Evolutionary conservation across 805 yeast species (phyloP).

Genomic region (Komagataella ulmi): DNA sequence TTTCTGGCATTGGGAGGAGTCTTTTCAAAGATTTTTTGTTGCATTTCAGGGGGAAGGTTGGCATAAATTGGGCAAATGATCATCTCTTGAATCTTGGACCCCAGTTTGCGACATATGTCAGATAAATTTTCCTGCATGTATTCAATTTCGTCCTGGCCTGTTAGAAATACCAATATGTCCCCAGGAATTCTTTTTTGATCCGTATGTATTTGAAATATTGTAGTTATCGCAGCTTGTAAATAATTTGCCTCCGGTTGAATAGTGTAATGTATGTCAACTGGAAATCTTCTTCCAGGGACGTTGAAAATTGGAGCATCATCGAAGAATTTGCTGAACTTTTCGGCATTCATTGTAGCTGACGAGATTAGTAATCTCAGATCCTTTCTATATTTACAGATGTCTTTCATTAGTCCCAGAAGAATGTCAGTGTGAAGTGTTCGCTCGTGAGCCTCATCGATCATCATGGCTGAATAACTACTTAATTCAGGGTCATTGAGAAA

Average conservation of each 20-base stretch:
- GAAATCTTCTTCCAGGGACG: slow-evolving; percentile 89
- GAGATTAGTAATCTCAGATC: slow-evolving; percentile 72
- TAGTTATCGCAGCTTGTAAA: slow-evolving; percentile 76
- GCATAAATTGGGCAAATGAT: slow-evolving; percentile 84
- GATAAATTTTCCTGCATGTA: slow-evolving; percentile 55
- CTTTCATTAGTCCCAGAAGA: slow-evolving; percentile 67
- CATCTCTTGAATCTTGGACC: slow-evolving; percentile 45
- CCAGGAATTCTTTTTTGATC: slow-evolving; percentile 46
- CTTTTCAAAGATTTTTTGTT: slow-evolving; percentile 70
- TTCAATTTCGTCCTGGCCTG: slow-evolving; percentile 97
- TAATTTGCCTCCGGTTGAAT: slow-evolving; percentile 85
- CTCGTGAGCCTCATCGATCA: slow-evolving; percentile 97
- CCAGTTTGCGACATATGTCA: slow-evolving; percentile 54
- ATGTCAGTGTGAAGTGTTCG: slow-evolving; percentile 87
- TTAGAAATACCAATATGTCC: slow-evolving; percentile 80
- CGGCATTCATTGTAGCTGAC: slow-evolving; percentile 91
- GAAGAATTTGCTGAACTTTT: slow-evolving; percentile 73
- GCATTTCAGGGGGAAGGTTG: slow-evolving; percentile 77
- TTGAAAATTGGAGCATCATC: slow-evolving; percentile 73
- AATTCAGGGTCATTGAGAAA: slow-evolving; percentile 66
- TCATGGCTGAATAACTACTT: slow-evolving; percentile 59
- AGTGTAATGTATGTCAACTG: slow-evolving; percentile 78
- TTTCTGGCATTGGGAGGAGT: slow-evolving; percentile 73
- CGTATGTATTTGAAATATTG: slow-evolving; percentile 76
- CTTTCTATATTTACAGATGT: slow-evolving; percentile 44